Evolutionary conservation across 2,329 filamentous ascomycete species (phyloP), one percentile per base, ranked within the genome.

Genomic region (Orbilia blumenaviensis): DNA sequence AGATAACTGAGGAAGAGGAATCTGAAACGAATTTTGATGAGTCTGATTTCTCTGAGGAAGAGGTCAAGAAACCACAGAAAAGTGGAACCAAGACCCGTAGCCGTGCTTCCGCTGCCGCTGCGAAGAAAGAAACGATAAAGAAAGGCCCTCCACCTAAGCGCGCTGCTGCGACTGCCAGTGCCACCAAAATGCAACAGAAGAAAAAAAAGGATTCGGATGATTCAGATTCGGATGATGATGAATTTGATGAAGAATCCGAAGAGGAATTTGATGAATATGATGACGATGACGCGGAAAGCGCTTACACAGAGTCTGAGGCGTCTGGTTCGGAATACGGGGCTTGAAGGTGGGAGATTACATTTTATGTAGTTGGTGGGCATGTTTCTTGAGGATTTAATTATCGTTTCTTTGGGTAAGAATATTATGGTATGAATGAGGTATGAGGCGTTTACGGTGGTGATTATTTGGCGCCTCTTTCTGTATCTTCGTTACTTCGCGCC

Each of bases 201-300:
- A 75, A 74, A 38, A 44, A 63, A 10, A 4, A 32, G n/a, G 36
- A 58, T 29, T 73, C 48, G 21, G 60, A 66, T 16, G 67, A 63
- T n/a, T n/a, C n/a, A n/a, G 44, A 54, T 21, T 46, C 42, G 5
- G 60, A 60, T 6, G 66, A 68, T 4, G 66, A 66, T 6, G 62
- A 74, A 5, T 46, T 44, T 23, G 44, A 58, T n/a, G 44, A 62
- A 8, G 52, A 44, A 1, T 56, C 50, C 25, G 63, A 66, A 21
- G 71, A 67, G 25, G 69, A 75, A 9, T 68, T 68, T 41, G 71
- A 75, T 32, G 71, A 75, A 25, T 63, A 68, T 18, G 71, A 75
- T 21, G 69, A 75, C 8, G 69, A 75, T 18, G 50, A 61, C 14
- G 71, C 63, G 9, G 71, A 75, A 56, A 75, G 71, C 32, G 71